Conservation (phyloP, 2,329 filamentous ascomycete genomes). For the Sarocladium oryzae region DNA sequence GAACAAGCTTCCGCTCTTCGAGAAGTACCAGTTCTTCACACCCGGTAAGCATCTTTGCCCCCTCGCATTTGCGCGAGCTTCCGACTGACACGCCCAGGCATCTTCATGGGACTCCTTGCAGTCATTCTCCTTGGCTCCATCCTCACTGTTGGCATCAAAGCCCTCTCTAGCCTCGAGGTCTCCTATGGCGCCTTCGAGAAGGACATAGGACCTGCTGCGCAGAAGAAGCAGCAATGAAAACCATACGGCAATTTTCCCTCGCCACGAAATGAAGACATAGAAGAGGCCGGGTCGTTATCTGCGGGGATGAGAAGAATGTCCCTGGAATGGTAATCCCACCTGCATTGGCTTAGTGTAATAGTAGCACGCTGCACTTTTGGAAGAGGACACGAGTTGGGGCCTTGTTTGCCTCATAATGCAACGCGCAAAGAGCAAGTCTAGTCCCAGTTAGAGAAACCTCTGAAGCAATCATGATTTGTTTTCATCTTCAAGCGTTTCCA, state of each 20-base stretch:
- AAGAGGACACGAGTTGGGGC: neutral
- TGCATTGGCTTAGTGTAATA: neutral
- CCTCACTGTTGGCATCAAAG: constrained; percentile 69
- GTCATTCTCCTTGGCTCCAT: constrained; percentile 68
- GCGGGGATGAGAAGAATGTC: neutral
- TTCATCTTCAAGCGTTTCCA: neutral
- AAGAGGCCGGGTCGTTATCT: too few species aligned
- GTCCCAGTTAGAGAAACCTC: too few species aligned
- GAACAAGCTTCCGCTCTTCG: constrained; percentile 59
- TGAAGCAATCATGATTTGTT: too few species aligned
- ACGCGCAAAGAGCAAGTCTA: neutral
- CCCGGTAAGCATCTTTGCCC: constrained; percentile 51
- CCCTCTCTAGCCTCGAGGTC: constrained; percentile 75
- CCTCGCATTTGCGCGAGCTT: neutral
- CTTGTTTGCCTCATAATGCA: neutral
- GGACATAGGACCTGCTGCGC: constrained; percentile 81
- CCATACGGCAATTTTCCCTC: neutral
- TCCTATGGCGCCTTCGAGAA: constrained; percentile 95
- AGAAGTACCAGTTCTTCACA: constrained; percentile 91
- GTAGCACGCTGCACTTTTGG: neutral
- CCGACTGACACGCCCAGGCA: constrained; percentile 42
- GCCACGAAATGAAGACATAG: neutral
- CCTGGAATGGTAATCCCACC: neutral
- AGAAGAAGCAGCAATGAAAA: constrained; percentile 60
- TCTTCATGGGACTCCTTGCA: constrained; percentile 80